A percentile compares a stretch with the other conserved stretches of the same genome.
Conservation (phyloP, 768 basidiomycete genomes). For the Lactarius deliciosus region DNA sequence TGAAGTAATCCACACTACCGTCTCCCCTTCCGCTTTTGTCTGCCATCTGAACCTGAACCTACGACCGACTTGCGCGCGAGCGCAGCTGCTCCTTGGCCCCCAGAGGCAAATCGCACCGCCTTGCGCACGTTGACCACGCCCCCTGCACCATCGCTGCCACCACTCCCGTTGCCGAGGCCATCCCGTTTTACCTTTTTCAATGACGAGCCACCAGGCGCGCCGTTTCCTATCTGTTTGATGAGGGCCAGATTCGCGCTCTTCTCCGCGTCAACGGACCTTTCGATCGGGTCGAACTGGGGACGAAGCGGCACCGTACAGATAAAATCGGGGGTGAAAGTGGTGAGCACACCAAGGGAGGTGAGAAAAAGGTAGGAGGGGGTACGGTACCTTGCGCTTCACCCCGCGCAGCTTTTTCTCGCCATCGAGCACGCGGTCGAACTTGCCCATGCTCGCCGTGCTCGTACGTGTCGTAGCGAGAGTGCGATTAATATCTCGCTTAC, state of each 20-base stretch:
- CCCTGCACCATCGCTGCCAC: constrained; percentile 10
- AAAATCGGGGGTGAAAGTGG: background rate
- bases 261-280: constrained; percentile 63
- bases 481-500: constrained; percentile 73
- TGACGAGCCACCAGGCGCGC: constrained; percentile 1
- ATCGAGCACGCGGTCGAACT: constrained; percentile 85
- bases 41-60: background rate
- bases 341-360: background rate
- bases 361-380: background rate
- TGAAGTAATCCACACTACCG: background rate
- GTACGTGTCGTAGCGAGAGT: constrained; percentile 72
- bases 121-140: constrained; percentile 30
- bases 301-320: no score
- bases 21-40: background rate
- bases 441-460: constrained; percentile 95
- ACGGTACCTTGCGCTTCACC: constrained; percentile 84
- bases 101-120: constrained; percentile 30
- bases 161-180: background rate
- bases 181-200: constrained; percentile 15
- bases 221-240: constrained; percentile 61
- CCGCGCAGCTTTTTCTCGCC: constrained; percentile 89
- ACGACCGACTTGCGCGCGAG: constrained; percentile 23
- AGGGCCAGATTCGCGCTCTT: constrained; percentile 71
- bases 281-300: constrained; percentile 79
- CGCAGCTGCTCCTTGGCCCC: constrained; percentile 23